Conservation (phyloP, 768 basidiomycete genomes). For the Pholiota microspora region DNA sequence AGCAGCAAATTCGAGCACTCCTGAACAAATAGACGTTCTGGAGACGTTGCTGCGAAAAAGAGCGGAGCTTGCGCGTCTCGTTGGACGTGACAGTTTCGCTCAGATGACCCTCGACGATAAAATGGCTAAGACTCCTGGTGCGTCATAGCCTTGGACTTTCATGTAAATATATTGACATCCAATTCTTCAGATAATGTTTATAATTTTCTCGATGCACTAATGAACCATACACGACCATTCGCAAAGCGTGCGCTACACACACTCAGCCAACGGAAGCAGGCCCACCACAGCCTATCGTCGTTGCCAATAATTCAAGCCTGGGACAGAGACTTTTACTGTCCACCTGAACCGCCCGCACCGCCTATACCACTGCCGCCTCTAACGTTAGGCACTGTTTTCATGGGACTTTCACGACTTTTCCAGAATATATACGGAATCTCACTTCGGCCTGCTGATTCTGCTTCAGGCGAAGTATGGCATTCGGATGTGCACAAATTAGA, state of each 20-base stretch:
- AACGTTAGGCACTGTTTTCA: conserved; percentile 88
- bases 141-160: neutral
- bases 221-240: conserved; percentile 76
- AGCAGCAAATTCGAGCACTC: conserved; percentile 74
- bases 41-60: conserved; percentile 76
- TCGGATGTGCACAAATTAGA: conserved; percentile 85
- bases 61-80: conserved; percentile 78
- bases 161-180: neutral
- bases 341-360: conserved; percentile 73
- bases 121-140: conserved; percentile 95
- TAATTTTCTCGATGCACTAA: conserved; percentile 79
- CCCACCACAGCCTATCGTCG: conserved; percentile 55
- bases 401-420: conserved; percentile 90
- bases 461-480: conserved; percentile 88
- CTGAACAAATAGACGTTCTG: conserved; percentile 71
- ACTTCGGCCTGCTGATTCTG: conserved; percentile 65
- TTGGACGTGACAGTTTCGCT: conserved; percentile 84
- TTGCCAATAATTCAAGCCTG: conserved; percentile 83
- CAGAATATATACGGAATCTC: conserved; percentile 84
- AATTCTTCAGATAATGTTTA: conserved; percentile 68
- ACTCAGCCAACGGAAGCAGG: conserved; percentile 70
- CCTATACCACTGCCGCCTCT: conserved; percentile 70
- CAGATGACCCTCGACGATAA: conserved; percentile 89
- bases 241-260: conserved; percentile 73
- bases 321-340: conserved; percentile 95